Base-by-base conservation (phyloP, 73 alveolate genomes). In the Durusdinium trenchii region DNA sequence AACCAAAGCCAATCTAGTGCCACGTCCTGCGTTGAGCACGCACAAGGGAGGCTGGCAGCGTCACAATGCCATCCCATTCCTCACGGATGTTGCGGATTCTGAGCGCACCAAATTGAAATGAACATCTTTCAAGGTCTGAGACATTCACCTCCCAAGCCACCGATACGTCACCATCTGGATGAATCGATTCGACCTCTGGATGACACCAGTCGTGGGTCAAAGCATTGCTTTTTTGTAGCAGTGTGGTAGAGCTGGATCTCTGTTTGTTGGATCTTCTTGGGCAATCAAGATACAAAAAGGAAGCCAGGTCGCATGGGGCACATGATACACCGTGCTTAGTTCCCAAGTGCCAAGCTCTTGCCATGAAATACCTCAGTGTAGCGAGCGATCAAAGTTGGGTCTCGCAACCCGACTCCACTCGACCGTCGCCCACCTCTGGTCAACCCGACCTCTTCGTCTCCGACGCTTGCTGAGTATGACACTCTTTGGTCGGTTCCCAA, bases 51-150 rank as follows among this genome's bases (percentile, higher is more conserved):
- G 1, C 36, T 52, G 86, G 86, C 12, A 76, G 86, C 61, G 40
- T 52, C 38, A 60, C 86, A 10, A 43, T 60, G 16, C 86, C 86
- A 43, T 76, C 86, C 57, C 60, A 45, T 36, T 76, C 86, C 86
- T 76, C 23, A 76, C 40, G 9, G 69, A 23, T 16, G 69, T 57
- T 57, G 69, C 69, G 12, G 69, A 23, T 23, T 57, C 23, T 23
- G 23, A 57, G 12, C 69, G 69, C 69, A 57, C 23, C 69, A 57
- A 23, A 16, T 12, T 23, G 69, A 57, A 57, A 16, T 23, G 23
- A 12, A 57, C 23, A 12, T 16, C 32, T 57, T 12, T 23, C 32
- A 57, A 12, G 23, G 12, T 10, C 61, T 45, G 60, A 75, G 86
- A 4, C n/a, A 36, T 75, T 38, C 12, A 75, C 86, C 86, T 7